phyloP scores from a whole-genome alignment of 2,329 filamentous ascomycete genomes.

The Sphaceloma murrayae region DNA sequence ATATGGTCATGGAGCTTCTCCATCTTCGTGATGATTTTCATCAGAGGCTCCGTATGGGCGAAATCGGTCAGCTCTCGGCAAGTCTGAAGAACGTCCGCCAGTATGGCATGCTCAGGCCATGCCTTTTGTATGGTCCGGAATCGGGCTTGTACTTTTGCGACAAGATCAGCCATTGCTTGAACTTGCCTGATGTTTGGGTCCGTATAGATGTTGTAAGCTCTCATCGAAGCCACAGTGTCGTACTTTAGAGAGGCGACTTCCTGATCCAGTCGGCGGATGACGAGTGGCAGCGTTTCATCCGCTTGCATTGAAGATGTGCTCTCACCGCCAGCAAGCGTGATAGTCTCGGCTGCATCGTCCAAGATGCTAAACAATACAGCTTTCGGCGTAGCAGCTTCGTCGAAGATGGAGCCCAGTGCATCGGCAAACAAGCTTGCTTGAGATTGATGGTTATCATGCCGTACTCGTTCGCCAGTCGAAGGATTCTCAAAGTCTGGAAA shows the following conservation, averaged over 20 bases:
- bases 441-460: not conserved
- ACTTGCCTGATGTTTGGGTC: conserved; percentile 69
- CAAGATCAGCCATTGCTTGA: conserved; percentile 59
- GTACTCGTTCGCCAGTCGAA: not conserved
- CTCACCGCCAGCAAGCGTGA: no score
- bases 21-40: conserved; percentile 72
- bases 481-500: conserved; percentile 51
- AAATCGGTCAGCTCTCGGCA: conserved; percentile 69
- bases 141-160: conserved; percentile 58
- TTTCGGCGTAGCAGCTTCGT: conserved; percentile 18
- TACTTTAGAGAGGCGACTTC: conserved; percentile 4
- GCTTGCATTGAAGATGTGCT: not conserved
- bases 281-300: conserved; percentile 1
- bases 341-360: not conserved
- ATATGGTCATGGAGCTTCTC: conserved; percentile 80
- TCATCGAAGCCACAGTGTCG: not conserved
- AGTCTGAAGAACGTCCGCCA: conserved; percentile 65
- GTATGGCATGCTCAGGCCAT: conserved; percentile 66
- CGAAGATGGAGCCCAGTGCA: conserved; percentile 22
- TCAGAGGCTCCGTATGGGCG: conserved; percentile 70
- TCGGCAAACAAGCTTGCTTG: conserved; percentile 22
- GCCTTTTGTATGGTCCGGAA: conserved; percentile 59
- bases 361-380: conserved; percentile 20
- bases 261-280: conserved; percentile 9
- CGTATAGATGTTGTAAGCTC: conserved; percentile 76